Percentiles rank a stretch among this genome's conserved stretches.
Evolutionary conservation across 73 alveolate genomes (phyloP).

Genomic region (Urostyla sp.): DNA sequence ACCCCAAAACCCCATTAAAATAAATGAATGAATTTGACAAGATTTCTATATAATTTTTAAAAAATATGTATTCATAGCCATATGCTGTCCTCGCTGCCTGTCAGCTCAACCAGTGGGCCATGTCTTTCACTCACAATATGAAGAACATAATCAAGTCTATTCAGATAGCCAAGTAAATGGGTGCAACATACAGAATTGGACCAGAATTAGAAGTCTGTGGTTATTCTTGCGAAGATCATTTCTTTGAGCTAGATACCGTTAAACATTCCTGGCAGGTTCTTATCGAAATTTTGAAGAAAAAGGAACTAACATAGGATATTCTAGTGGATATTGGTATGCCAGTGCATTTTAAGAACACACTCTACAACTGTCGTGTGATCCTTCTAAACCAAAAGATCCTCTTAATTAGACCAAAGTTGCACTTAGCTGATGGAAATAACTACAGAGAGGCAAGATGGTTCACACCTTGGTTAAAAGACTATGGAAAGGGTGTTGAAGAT

Average conservation of each 20-base stretch:
- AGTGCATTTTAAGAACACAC: slow-evolving; percentile 79
- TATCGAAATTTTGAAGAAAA: slow-evolving; percentile 74
- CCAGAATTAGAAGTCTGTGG: slow-evolving; percentile 94
- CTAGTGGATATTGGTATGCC: slow-evolving; percentile 95
- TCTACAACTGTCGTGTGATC: slow-evolving; percentile 89
- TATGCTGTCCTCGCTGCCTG: slow-evolving; percentile 71
- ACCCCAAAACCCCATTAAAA: too few relatives aligned
- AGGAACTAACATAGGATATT: slow-evolving; percentile 64
- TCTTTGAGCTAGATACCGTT: slow-evolving; percentile 92
- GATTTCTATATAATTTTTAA: too few relatives aligned
- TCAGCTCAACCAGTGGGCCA: slow-evolving; percentile 85
- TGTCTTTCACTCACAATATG: slow-evolving; percentile 88
- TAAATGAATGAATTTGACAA: too few relatives aligned
- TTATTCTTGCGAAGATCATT: slow-evolving; percentile 93
- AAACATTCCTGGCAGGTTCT: slow-evolving; percentile 92
- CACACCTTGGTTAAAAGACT: slow-evolving; percentile 85
- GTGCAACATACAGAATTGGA: slow-evolving; percentile 78
- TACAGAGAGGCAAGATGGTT: slow-evolving; percentile 94
- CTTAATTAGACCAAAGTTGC: slow-evolving; percentile 91
- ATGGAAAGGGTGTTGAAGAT: slow-evolving; percentile 63
- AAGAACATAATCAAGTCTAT: slow-evolving; percentile 80
- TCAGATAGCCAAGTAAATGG: slow-evolving; percentile 67
- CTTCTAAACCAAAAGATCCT: slow-evolving; percentile 73
- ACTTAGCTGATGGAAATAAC: slow-evolving; percentile 89
- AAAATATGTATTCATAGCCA: too few relatives aligned